These are phyloP conservation scores for Xylaria sp. DNA, from an alignment of 2,329 filamentous ascomycete genomes.

Conservation along the genomic window DNA sequence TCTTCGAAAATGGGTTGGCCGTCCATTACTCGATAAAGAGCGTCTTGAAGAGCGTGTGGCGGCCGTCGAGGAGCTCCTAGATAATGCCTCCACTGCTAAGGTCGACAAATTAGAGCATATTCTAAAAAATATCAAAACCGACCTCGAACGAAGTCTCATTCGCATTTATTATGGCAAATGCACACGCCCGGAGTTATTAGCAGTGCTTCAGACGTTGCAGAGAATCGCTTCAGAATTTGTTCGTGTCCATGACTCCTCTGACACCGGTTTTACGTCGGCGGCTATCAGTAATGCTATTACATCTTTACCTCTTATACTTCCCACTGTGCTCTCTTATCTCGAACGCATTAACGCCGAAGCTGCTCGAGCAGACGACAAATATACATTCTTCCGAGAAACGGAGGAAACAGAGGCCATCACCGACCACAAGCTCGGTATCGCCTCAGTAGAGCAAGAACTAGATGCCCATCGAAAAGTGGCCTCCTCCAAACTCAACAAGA, in stretches of 20 bases:
- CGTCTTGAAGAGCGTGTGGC: slow-evolving; percentile 78
- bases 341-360: slow-evolving; percentile 85
- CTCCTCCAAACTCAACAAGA: slow-evolving; percentile 73
- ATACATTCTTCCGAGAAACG: slow-evolving; percentile 86
- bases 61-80: slow-evolving; percentile 85
- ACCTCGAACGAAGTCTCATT: slow-evolving; percentile 91
- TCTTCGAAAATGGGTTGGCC: slow-evolving; percentile 92
- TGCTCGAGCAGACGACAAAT: slow-evolving; percentile 88
- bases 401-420: slow-evolving; percentile 89
- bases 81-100: slow-evolving; percentile 66
- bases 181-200: slow-evolving; percentile 83
- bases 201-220: slow-evolving; percentile 84
- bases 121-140: slow-evolving; percentile 72
- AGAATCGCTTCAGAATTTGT: slow-evolving; percentile 78
- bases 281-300: slow-evolving; percentile 75
- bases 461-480: slow-evolving; percentile 75
- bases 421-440: slow-evolving; percentile 88
- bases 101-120: slow-evolving; percentile 78
- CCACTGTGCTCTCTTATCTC: slow-evolving; percentile 75
- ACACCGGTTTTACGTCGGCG: slow-evolving; percentile 74
- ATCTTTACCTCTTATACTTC: slow-evolving; percentile 76
- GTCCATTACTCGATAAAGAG: slow-evolving; percentile 78
- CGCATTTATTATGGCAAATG: slow-evolving; percentile 98
- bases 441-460: slow-evolving; percentile 88
- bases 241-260: slow-evolving; percentile 65